Base-by-base conservation (phyloP, 1,284 basidiomycete genomes). In the Rhodotorula sp. region DNA sequence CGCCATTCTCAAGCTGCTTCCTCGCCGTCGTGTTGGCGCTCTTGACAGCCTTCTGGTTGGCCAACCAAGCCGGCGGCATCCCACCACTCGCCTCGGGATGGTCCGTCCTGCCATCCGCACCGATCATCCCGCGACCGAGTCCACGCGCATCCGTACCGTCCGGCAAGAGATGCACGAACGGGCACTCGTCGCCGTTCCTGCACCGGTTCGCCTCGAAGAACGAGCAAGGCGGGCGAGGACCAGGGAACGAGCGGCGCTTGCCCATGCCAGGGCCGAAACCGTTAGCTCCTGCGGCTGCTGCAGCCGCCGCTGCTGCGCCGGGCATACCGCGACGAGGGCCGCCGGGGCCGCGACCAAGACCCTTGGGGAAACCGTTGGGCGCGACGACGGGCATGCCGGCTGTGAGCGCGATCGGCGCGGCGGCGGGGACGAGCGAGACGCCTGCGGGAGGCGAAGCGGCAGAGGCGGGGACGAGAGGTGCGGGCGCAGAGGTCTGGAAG, bases 151-250 rank as follows among this genome's bases (percentile, higher is more conserved):
- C 76, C 20, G 55, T 59, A 3, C 76, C 76, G 49, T 76, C 75
- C 15, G 72, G 57, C 11, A 76, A 65, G 24, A 69, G 13, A 55
- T 76, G 76, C 34, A 58, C 48, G 59, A 75, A 76, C 8, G 57
- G 48, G 60, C 76, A 76, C 19, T 55, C 67, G 66, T 76, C 76
- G 59, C 76, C 66, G 63, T 76, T 71, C 30, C 71, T 64, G 71
- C 76, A 76, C 24, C 71, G 66, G 66, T 76, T 76, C 61, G 67
- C 70, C 52, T 70, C 71, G 62, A 76, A 76, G 71, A 74, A 76
- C 27, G 74, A 76, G 58, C 76, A 76, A 17, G 76, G 74, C 34
- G 71, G 73, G 48, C 68, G 62, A 15, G 70, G 64, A 11, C 55
- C 61, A 11, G n/a, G 20, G 58, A 61, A 61, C 51, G 62, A 60